Evolutionary conservation across 352 stramenopile species (phyloP), one percentile per base, ranked within the genome.

Genomic region (Aphanomyces astaci): DNA sequence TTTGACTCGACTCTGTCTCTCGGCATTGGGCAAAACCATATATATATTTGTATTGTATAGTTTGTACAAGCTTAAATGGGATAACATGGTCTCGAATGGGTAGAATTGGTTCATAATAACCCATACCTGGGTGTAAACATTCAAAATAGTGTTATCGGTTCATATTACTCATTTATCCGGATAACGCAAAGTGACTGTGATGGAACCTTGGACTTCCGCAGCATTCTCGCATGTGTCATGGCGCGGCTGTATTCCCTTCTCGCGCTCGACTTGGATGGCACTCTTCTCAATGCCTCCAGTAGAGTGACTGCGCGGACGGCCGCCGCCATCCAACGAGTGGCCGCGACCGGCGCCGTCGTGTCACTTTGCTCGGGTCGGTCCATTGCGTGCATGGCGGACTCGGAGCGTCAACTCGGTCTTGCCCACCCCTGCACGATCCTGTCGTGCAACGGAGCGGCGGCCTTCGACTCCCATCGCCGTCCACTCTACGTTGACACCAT

Each of bases 401-500:
- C 60, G 15, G 39, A 45, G 31, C 28, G 30, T 3, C 45, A 55
- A 31, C 45, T 67, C 13, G 60, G 60, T 19, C 60, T 67, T 7
- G 56, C 39, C 27, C 27, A 48, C 19, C 28, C 28, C 10, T 28
- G 46, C 24, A 24, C 28, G 19, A 17, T 67, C 10, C 28, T 67
- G 60, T 67, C 60, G 25, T 67, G 60, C 30, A 67, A 67, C n/a
- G 60, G 60, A 28, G 60, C 60, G 9, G 60, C 30, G 22, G 60
- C 39, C 19, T 67, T 67, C 52, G 60, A 67, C 33, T n/a, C 25
- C 1, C 13, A 24, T 4, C 55, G 45, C 33, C 36, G 36, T 4
- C 60, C 60, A 22, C 48, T 67, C n/a, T 67, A 54, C 39, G 45
- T 67, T 19, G 60, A 67, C 22, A 67, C 60, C 7, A 67, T 67